Evolutionary conservation across 768 basidiomycete genomes (phyloP).

Genomic region (Pisolithus marmoratus): DNA sequence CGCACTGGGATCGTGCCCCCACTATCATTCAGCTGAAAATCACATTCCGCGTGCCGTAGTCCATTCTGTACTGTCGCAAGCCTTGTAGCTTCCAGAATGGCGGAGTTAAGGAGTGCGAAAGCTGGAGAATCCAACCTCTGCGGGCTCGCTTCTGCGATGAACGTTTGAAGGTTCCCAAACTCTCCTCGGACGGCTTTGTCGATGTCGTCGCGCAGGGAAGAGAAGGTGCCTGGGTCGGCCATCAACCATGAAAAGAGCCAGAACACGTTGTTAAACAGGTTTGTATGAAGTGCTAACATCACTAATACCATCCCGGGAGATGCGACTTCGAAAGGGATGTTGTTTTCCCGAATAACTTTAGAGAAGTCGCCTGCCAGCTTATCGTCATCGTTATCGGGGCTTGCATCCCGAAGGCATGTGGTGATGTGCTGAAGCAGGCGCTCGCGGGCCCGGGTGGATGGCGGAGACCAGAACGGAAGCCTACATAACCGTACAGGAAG

Average conservation of each 20-base stretch:
- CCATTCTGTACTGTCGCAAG: conserved; percentile 13
- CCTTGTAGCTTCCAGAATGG: conserved; percentile 24
- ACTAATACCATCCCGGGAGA: conserved; percentile 16
- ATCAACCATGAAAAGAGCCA: conserved; percentile 30
- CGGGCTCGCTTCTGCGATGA: conserved; percentile 9
- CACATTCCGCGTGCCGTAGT: conserved; percentile 11
- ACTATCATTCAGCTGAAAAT: conserved; percentile 12
- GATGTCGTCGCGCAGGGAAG: conserved; percentile 41
- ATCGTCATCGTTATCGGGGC: conserved; percentile 3
- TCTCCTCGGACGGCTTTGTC: conserved; percentile 23
- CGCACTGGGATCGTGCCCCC: conserved; percentile 10
- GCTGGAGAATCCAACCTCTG: conserved; percentile 12
- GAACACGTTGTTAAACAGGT: conserved; percentile 14
- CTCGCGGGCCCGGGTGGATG: conserved; percentile 11
- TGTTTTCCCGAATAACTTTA: conserved; percentile 12
- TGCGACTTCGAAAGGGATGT: conserved; percentile 12
- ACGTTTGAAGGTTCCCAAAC: conserved; percentile 8
- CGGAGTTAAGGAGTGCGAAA: conserved; percentile 18
- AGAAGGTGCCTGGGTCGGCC: conserved; percentile 36
- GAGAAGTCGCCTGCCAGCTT: conserved; percentile 11
- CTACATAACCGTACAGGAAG: conserved; percentile 15
- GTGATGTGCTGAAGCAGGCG: conserved; percentile 7
- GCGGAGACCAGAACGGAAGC: conserved; percentile 8
- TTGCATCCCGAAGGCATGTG: conserved; percentile 11
- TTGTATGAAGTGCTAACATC: conserved; percentile 18